Conservation (phyloP, 75 land plant genomes). For the Ceratopteris richardii region DNA sequence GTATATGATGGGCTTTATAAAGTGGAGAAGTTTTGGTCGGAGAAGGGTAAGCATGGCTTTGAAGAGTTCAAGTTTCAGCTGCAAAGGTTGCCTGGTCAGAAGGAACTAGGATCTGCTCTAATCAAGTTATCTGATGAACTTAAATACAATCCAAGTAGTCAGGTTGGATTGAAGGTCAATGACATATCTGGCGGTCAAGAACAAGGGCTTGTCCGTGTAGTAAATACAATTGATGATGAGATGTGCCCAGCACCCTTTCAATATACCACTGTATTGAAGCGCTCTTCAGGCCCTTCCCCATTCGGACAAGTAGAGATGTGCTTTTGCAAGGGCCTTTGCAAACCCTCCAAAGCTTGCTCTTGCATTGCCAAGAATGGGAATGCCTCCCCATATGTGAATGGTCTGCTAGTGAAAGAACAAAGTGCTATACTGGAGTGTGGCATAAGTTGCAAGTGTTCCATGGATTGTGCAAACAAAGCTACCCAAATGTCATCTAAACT, state of each 20-base stretch:
- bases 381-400: conserved; percentile 24
- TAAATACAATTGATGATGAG: conserved; percentile 29
- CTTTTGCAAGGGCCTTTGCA: no score
- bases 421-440: conserved; percentile 35
- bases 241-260: conserved; percentile 18
- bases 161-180: conserved; percentile 8
- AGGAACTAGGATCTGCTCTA: conserved; percentile 18
- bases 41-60: conserved; percentile 24
- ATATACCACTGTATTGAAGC: conserved; percentile 3
- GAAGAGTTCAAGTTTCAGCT: conserved; percentile 29
- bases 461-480: conserved; percentile 21
- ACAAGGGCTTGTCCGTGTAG: conserved; percentile 22
- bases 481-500: conserved; percentile 21
- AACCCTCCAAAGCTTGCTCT: not conserved
- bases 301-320: no score
- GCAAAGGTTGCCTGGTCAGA: conserved; percentile 29
- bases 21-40: conserved; percentile 12
- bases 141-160: not conserved
- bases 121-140: conserved; percentile 26
- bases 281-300: no score
- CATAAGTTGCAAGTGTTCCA: conserved; percentile 15
- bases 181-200: conserved; percentile 37
- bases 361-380: conserved; percentile 9
- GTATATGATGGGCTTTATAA: conserved; percentile 38
- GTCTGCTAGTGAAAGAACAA: conserved; percentile 18